A percentile compares a stretch with the other conserved stretches of the same genome.
These are phyloP conservation scores for Scleromitrula shiraiana DNA, from an alignment of 2,329 filamentous ascomycete genomes.

Conservation along the genomic window DNA sequence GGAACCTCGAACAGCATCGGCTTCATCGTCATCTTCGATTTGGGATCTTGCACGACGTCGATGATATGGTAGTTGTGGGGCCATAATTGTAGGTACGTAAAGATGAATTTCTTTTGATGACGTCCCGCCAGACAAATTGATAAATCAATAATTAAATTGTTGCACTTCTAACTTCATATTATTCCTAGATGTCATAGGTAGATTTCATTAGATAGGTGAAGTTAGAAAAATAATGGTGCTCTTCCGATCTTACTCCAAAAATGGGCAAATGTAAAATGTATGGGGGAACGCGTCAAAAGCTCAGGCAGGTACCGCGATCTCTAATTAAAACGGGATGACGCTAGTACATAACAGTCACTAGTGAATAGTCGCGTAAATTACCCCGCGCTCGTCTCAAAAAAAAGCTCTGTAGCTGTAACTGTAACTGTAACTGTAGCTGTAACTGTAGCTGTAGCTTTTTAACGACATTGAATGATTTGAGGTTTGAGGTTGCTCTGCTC, in stretches of 20 bases:
- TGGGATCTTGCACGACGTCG: slow-evolving; percentile 16
- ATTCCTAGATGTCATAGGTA: neutral
- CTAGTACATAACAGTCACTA: neutral
- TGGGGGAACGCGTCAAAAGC: neutral
- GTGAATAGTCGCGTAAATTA: neutral
- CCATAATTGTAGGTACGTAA: slow-evolving; percentile 9
- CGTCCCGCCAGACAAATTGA: no score
- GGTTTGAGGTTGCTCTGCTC: neutral
- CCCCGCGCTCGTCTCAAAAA: no score
- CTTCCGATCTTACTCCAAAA: neutral
- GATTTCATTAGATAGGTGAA: neutral
- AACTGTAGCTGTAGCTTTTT: no score
- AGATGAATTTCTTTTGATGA: no score
- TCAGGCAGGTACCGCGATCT: neutral
- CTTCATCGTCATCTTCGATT: slow-evolving; percentile 24
- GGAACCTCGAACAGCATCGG: slow-evolving; percentile 14
- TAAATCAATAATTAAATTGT: no score
- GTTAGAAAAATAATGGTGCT: neutral
- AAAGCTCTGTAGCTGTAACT: no score
- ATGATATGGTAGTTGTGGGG: slow-evolving; percentile 7
- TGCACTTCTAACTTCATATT: no score
- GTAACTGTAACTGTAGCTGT: no score
- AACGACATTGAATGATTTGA: no score
- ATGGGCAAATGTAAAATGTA: neutral
- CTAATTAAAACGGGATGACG: neutral